Evolutionary conservation across 2,329 filamentous ascomycete genomes (phyloP).

Genomic region (Pseudocercospora crystallina): DNA sequence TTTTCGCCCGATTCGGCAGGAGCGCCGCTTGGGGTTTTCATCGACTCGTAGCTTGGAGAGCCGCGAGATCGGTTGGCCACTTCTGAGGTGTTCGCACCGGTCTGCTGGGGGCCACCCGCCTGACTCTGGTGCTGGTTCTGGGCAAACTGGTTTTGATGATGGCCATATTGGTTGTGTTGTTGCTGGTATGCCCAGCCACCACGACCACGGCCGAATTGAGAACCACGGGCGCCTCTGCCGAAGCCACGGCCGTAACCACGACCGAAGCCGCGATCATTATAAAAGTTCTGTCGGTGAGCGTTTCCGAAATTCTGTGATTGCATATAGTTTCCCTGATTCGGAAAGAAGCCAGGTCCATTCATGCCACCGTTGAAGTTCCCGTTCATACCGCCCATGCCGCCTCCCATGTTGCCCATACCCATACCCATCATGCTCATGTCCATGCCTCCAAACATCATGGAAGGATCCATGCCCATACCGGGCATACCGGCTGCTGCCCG

Average conservation of each 20-base stretch:
- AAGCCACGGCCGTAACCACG: conserved; percentile 49
- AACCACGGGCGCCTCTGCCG: conserved; percentile 33
- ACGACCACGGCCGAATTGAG: conserved; percentile 25
- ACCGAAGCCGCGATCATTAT: conserved; percentile 68
- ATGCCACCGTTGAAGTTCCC: conserved; percentile 56
- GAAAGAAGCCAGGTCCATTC: conserved; percentile 65
- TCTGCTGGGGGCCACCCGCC: conserved; percentile 20
- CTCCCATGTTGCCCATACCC: conserved; percentile 56
- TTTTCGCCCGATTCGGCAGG: conserved; percentile 13
- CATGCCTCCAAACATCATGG: conserved; percentile 78
- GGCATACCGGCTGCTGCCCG: conserved; percentile 62
- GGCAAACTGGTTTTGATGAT: conserved; percentile 17
- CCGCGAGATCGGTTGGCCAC: conserved; percentile 23
- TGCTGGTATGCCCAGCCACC: conserved; percentile 31
- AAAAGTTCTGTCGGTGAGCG: conserved; percentile 49
- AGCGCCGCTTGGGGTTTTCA: conserved; percentile 20
- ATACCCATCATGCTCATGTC: conserved; percentile 69
- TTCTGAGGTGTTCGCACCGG: conserved; percentile 20
- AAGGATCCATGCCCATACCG: conserved; percentile 80
- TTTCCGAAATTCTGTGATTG: conserved; percentile 40
- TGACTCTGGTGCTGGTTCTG: conserved; percentile 22
- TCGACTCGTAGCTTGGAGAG: conserved; percentile 32
- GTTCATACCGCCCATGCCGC: conserved; percentile 63
- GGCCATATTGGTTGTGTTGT: conserved; percentile 27
- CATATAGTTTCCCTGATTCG: conserved; percentile 53